These are phyloP conservation scores for Glebionis coronaria DNA, from an alignment of 129 eudicot species.

Conservation along the genomic window DNA sequence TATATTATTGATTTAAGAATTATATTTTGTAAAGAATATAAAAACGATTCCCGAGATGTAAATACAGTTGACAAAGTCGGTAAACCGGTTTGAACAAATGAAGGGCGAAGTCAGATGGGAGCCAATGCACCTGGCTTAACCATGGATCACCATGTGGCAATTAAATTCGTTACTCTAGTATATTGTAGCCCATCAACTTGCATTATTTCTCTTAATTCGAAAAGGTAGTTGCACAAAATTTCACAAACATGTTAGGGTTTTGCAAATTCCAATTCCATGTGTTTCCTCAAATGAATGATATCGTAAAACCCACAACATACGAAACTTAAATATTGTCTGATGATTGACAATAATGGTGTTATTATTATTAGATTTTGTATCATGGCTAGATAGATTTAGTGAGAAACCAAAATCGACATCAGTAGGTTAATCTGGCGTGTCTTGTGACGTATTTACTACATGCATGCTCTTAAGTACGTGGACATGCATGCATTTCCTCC, in stretches of 20 bases:
- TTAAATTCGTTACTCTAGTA: neutral
- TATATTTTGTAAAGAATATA: neutral
- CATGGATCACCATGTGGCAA: slow-evolving; percentile 33
- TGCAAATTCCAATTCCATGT: slow-evolving; percentile 25
- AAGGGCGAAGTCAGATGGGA: slow-evolving; percentile 27
- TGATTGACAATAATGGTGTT: neutral
- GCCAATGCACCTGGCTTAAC: slow-evolving; percentile 40
- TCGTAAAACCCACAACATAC: slow-evolving; percentile 3
- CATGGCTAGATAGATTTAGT: too few species aligned
- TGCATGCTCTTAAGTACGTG: too few species aligned
- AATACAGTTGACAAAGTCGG: slow-evolving; percentile 39
- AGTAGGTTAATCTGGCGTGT: too few species aligned
- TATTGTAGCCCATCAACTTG: slow-evolving; percentile 26
- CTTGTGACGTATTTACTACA: too few species aligned
- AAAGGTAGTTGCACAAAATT: slow-evolving; percentile 29
- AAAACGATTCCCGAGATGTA: slow-evolving; percentile 28
- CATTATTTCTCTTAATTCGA: slow-evolving; percentile 22
- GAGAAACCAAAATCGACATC: too few species aligned
- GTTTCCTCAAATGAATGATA: slow-evolving; percentile 14
- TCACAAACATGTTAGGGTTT: slow-evolving; percentile 28
- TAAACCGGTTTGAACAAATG: slow-evolving; percentile 40
- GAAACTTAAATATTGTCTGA: neutral
- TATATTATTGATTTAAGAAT: too few species aligned
- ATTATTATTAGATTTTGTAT: neutral
- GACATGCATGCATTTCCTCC: too few species aligned